phyloP scores from a whole-genome alignment of 305 asterid genomes.

The Stenogyne calaminthoides region DNA sequence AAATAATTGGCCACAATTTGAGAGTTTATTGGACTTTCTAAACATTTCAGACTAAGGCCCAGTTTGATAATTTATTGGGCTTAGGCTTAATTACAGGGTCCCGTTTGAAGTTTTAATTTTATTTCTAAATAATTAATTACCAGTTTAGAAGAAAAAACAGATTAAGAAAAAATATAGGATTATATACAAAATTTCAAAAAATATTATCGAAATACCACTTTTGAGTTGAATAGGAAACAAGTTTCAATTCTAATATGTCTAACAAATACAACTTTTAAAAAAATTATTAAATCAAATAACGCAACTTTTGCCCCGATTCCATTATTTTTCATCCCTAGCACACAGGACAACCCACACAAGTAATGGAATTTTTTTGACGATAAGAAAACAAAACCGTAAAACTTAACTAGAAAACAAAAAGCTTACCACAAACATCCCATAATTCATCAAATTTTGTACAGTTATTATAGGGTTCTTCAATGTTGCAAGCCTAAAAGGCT shows the following conservation, averaged over 20 bases:
- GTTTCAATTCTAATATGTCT: too few species aligned
- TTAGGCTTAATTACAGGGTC: neutral
- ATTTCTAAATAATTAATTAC: neutral
- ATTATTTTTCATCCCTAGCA: neutral
- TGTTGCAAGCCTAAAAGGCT: neutral
- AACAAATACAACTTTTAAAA: too few species aligned
- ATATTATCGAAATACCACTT: too few species aligned
- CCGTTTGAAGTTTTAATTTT: neutral
- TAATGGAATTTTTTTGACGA: neutral
- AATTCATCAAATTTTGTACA: neutral
- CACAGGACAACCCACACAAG: neutral
- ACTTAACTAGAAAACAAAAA: neutral
- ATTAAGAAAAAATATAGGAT: too few species aligned
- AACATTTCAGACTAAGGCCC: neutral
- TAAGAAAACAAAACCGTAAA: neutral
- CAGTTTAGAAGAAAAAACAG: too few species aligned
- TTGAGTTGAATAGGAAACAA: too few species aligned
- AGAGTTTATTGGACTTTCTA: neutral
- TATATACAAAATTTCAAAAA: too few species aligned
- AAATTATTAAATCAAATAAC: too few species aligned
- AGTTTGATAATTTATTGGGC: neutral
- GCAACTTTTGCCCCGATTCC: neutral
- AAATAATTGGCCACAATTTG: neutral
- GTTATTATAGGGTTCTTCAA: neutral
- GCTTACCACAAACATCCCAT: neutral